Conservation (phyloP, 1,284 basidiomycete species). For the Fomitopsis pinicola region DNA sequence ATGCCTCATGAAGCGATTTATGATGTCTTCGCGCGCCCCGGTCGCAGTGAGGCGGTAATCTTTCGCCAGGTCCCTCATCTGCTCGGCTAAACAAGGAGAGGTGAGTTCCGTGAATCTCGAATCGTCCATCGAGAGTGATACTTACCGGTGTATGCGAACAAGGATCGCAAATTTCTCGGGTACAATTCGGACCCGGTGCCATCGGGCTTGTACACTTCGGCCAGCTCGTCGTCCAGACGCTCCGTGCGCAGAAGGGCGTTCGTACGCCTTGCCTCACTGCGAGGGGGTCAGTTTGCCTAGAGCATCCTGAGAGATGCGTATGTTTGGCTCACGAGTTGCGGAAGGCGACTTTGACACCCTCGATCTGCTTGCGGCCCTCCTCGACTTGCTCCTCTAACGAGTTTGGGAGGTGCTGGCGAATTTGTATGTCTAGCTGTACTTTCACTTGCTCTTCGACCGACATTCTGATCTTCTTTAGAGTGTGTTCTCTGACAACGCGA, state of each 20-base stretch:
- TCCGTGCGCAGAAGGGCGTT: constrained; percentile 41
- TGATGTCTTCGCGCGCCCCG: constrained; percentile 37
- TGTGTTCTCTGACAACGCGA: constrained; percentile 25
- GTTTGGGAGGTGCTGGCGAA: constrained; percentile 42
- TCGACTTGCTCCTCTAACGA: constrained; percentile 39
- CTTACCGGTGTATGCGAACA: constrained; percentile 50
- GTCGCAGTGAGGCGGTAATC: constrained; percentile 45
- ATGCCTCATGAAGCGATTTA: constrained; percentile 50
- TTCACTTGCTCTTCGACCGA: constrained; percentile 39
- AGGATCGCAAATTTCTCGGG: constrained; percentile 43
- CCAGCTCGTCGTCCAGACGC: constrained; percentile 40
- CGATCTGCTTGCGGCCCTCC: constrained; percentile 38
- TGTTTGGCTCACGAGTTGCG: constrained; percentile 44
- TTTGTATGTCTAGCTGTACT: constrained; percentile 41
- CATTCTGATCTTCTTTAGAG: constrained; percentile 32
- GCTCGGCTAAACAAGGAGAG: constrained; percentile 30
- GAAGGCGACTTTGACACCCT: constrained; percentile 38
- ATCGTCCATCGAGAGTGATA: not conserved
- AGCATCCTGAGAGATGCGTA: not conserved
- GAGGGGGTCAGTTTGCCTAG: not conserved
- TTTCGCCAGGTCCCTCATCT: constrained; percentile 32
- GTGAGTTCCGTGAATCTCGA: not conserved
- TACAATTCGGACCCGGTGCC: constrained; percentile 43
- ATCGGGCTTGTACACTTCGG: constrained; percentile 40
- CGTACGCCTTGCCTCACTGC: constrained; percentile 43